Evolutionary conservation across 2,329 filamentous ascomycete genomes (phyloP), one percentile per base, ranked within the genome.

Genomic region (Purpureocillium lavendulum): DNA sequence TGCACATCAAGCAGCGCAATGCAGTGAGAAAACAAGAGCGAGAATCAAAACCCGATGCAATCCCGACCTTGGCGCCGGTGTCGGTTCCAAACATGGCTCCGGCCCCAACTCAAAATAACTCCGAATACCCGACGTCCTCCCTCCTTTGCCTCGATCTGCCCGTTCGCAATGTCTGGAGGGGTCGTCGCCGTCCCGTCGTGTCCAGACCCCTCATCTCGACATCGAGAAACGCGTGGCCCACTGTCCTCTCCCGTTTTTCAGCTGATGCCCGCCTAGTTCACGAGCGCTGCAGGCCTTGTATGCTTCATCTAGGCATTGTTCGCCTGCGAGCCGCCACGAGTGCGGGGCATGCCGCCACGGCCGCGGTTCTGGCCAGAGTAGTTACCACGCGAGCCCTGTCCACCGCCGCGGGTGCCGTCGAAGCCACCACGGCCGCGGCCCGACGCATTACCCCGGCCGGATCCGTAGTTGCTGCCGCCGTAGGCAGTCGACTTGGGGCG

Each of bases 401-500:
- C 77, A 39, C 77, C 75, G 36, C 69, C 63, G 49, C 80, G 79
- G 48, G 64, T 64, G 42, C 67, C 65, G 33, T 84, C 80, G 45
- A 72, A 77, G 30, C 75, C 75, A 49, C 81, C 81, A 55, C 84
- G 82, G 45, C 82, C 80, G 53, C 82, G 77, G 49, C 72, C 71
- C 49, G 75, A 67, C 36, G 61, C 52, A 47, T 75, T 75, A 38
- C 82, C 81, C 45, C 83, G 77, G 49, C 71, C 72, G 45, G 75
- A 61, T 51, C 71, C 70, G 57, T 77, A 79, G 64, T 80, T 83
- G 57, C 77, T 77, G 42, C 84, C 80, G 39, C 81, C 84, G 49
- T 81, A 86, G 40, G 79, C 77, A 46, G 70, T 75, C 34, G 80
- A 69, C 64, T 87, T 87, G 52, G 84, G 78, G 49, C 87, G 87